Evolutionary conservation across 1,284 basidiomycete species (phyloP).

Genomic region (Puccinia triticina): DNA sequence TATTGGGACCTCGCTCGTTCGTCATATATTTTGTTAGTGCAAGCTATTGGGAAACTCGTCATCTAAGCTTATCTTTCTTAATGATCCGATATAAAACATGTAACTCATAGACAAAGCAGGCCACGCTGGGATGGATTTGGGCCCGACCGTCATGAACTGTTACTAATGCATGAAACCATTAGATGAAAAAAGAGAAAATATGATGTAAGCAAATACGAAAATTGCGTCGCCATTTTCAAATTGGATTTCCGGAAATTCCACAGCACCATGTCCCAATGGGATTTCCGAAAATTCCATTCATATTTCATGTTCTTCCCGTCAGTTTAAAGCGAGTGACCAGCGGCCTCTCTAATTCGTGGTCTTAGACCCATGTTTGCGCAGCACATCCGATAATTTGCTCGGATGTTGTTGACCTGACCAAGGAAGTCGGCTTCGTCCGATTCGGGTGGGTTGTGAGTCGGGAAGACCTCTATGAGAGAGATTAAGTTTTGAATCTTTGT

Average conservation of each 20-base stretch:
- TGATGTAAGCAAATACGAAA: not conserved
- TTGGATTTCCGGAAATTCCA: not conserved
- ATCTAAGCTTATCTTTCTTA: not conserved
- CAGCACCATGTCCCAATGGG: not conserved
- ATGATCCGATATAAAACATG: not conserved
- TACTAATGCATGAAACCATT: constrained; percentile 48
- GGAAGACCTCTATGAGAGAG: constrained; percentile 24
- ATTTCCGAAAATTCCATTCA: not conserved
- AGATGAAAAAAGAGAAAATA: not conserved
- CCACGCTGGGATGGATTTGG: constrained; percentile 45
- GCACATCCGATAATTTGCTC: constrained; percentile 31
- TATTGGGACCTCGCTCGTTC: constrained; percentile 71
- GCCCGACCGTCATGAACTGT: constrained; percentile 35
- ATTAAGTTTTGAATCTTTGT: constrained; percentile 24
- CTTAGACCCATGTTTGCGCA: constrained; percentile 36
- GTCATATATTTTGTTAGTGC: constrained; percentile 1
- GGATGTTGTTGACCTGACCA: constrained; percentile 24
- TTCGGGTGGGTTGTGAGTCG: constrained; percentile 26
- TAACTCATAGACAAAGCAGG: constrained; percentile 31
- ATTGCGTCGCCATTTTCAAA: not conserved
- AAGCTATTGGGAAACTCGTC: not conserved
- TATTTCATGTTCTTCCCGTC: not conserved
- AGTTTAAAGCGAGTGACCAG: not conserved
- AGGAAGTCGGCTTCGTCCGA: not conserved
- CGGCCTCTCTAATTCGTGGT: constrained; percentile 30